phyloP scores from a whole-genome alignment of 164 flowering plant species.

The Brasenia schreberi region DNA sequence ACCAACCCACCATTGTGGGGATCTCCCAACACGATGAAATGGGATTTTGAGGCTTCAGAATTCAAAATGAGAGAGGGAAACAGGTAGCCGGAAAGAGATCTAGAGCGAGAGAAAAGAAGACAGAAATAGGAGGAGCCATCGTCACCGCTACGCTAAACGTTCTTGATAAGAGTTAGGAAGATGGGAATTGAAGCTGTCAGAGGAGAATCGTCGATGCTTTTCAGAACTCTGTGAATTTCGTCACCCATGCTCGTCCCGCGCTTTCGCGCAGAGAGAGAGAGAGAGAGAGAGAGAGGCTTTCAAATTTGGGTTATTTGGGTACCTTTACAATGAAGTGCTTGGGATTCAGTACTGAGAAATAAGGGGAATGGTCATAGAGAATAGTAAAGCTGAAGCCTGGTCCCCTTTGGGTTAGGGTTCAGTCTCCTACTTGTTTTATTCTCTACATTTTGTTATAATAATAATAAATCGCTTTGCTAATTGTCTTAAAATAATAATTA shows the following conservation, averaged over 20 bases:
- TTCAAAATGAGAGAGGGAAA: neutral
- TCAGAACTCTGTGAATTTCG: neutral
- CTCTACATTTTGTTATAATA: no score
- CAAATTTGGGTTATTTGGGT: neutral
- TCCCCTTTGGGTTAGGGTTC: no score
- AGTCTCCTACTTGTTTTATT: no score
- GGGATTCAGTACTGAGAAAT: no score
- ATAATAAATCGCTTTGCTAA: no score
- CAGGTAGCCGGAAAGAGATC: neutral
- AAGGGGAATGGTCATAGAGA: no score
- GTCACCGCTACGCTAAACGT: neutral
- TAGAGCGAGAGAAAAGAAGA: neutral
- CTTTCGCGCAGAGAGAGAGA: neutral
- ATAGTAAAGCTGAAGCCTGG: no score
- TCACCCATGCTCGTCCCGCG: neutral
- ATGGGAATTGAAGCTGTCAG: neutral
- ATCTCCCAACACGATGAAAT: neutral
- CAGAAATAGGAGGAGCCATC: neutral
- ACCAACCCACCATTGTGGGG: neutral
- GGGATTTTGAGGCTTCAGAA: neutral
- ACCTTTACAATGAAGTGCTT: no score
- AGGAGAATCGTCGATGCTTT: neutral
- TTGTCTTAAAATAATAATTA: no score
- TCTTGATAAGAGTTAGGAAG: neutral
- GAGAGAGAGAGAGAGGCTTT: neutral